A percentile compares a stretch with the other conserved stretches of the same genome.
phyloP scores from a whole-genome alignment of 176 grass and related monocot genomes.

The Musa troglodytarum region DNA sequence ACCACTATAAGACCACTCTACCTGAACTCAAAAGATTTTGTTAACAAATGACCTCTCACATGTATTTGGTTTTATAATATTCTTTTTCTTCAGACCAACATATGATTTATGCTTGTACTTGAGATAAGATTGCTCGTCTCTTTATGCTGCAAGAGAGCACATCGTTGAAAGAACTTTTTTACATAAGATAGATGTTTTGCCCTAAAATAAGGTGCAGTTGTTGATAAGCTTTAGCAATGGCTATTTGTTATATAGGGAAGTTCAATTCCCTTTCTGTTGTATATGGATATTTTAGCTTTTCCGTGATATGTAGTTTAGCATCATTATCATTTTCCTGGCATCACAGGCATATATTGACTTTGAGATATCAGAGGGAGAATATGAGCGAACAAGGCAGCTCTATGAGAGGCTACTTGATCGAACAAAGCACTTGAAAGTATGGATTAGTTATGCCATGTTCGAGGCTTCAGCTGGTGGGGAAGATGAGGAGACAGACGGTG shows the following conservation, averaged over 20 bases:
- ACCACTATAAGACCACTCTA: too few relatives aligned
- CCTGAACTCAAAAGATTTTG: too few relatives aligned
- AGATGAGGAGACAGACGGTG: constrained; percentile 28
- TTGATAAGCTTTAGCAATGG: not conserved
- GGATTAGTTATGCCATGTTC: constrained; percentile 87
- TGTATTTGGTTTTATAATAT: too few relatives aligned
- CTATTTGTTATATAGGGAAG: not conserved
- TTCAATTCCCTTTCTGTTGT: not conserved
- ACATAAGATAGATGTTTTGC: too few relatives aligned
- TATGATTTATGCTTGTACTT: too few relatives aligned
- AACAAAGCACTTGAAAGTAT: constrained; percentile 87
- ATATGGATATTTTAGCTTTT: not conserved
- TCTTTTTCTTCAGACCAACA: too few relatives aligned
- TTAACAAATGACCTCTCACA: too few relatives aligned
- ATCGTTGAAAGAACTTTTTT: too few relatives aligned
- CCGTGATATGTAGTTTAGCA: not conserved
- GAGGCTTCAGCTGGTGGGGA: constrained; percentile 58
- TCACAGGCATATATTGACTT: constrained; percentile 75
- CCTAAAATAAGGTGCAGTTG: not conserved
- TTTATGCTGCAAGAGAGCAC: too few relatives aligned
- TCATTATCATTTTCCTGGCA: not conserved
- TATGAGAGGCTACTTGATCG: constrained; percentile 82
- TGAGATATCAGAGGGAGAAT: constrained; percentile 72
- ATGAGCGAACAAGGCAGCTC: constrained; percentile 55
- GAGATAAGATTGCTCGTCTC: too few relatives aligned